Evolutionary conservation across 768 basidiomycete species (phyloP), one percentile per base, ranked within the genome.

Genomic region (Pleurotus cornucopiae): DNA sequence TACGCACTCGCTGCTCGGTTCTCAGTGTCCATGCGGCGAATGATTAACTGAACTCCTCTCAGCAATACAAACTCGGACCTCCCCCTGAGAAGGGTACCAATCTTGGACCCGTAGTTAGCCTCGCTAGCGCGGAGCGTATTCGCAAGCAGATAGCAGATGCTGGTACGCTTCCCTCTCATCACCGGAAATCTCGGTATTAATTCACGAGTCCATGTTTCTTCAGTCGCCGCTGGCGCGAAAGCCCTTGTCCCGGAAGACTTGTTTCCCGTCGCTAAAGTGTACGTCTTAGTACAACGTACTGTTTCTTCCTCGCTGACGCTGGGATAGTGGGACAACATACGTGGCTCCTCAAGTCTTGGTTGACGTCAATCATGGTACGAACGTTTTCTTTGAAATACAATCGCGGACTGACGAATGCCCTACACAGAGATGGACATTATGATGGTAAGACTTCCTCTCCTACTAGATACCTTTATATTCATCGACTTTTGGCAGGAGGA

Each of bases 311-410:
- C 30, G 26, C 2, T 26, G 13, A 43, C 14, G 48, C 62, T 53
- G 2, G 13, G 37, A 2, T 58, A 92, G 89, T 39, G 91, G 86
- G 2, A 89, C 89, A 0, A 80, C 94, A 1, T 94, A 87, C 62
- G 91, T 99, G 48, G 91, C 86, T 0, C 97, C 97, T 0, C 91
- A 94, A 67, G 92, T 98, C 2, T 72, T 98, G 37, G 78, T 94
- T 30, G 78, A 97, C 60, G 97, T 99, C 9, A 71, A 94, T 64
- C 96, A 98, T 68, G 70, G 91, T 92, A 63, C 66, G 91, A 80
- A 47, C 34, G 41, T 20, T 14, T 57, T 16, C 48, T 34, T 12
- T 5, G 47, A 34, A 18, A 57, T 5, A 44, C 49, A 45, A 47
- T 49, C 13, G 39, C 65, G 11, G 60, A 46, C 39, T 40, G 44